Evolutionary conservation across 1,139 yeast genomes (phyloP).

Genomic region (Saccharomycopsis phalli): DNA sequence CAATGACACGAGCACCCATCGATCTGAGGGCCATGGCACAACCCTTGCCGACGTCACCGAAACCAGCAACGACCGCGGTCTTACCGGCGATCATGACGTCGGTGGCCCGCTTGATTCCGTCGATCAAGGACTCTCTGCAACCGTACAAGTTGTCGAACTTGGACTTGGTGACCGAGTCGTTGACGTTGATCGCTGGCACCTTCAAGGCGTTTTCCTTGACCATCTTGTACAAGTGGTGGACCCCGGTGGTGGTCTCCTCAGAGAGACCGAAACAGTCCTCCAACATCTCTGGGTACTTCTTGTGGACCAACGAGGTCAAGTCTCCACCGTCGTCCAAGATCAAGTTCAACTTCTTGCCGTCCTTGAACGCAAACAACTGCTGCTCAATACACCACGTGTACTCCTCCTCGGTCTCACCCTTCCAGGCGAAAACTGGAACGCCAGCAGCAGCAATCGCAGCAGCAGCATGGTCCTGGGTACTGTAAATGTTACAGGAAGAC

Average conservation of each 20-base stretch:
- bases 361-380: conserved; percentile 98
- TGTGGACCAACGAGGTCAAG: conserved; percentile 93
- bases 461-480: conserved; percentile 99
- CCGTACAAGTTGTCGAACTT: conserved; percentile 99
- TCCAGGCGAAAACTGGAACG: conserved; percentile 99
- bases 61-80: conserved; percentile 98
- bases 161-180: conserved; percentile 98
- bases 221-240: conserved; percentile 98
- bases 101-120: conserved; percentile 99
- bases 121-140: conserved; percentile 97
- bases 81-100: conserved; percentile 99
- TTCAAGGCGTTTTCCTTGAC: conserved; percentile 80
- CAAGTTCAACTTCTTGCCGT: conserved; percentile 90
- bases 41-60: conserved; percentile 99
- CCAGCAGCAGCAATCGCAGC: conserved; percentile 99
- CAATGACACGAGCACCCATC: conserved; percentile 99
- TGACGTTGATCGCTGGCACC: conserved; percentile 99
- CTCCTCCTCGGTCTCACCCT: conserved; percentile 99
- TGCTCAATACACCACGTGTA: conserved; percentile 99
- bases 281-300: conserved; percentile 97
- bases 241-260: conserved; percentile 99
- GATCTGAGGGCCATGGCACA: conserved; percentile 99
- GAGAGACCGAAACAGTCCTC: conserved; percentile 92
- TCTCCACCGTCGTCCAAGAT: conserved; percentile 99
- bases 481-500: conserved; percentile 99